A percentile compares a stretch with the other conserved stretches of the same genome.
Conservation (phyloP, 1,284 basidiomycete species). For the Ustilago cynodontis region DNA sequence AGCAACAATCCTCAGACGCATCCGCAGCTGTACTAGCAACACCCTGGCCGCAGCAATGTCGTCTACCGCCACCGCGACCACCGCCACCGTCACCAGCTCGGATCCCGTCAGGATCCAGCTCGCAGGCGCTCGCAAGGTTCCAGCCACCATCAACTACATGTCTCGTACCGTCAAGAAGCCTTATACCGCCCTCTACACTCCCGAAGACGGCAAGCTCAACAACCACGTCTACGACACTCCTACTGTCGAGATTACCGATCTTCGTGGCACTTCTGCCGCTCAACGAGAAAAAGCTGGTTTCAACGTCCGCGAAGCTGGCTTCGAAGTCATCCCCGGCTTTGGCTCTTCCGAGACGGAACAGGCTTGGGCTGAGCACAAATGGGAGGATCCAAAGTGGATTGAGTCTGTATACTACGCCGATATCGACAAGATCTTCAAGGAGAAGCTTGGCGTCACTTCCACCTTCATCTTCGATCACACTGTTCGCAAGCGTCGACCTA, state of each 20-base stretch:
- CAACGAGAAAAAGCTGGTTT: slow-evolving; percentile 41
- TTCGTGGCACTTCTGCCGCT: slow-evolving; percentile 29
- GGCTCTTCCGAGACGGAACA: slow-evolving; percentile 28
- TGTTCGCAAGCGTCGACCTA: slow-evolving; percentile 50
- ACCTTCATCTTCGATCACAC: slow-evolving; percentile 65
- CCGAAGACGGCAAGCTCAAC: slow-evolving; percentile 35
- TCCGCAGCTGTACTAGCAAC: neutral
- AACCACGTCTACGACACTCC: slow-evolving; percentile 47
- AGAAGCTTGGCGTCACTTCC: slow-evolving; percentile 49
- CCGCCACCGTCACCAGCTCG: neutral
- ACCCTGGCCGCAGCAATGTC: slow-evolving; percentile 16
- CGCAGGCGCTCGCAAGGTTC: slow-evolving; percentile 36
- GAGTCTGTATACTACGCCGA: slow-evolving; percentile 55
- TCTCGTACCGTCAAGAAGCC: slow-evolving; percentile 49
- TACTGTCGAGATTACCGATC: slow-evolving; percentile 51
- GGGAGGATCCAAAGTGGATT: slow-evolving; percentile 54
- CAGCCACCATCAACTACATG: slow-evolving; percentile 58
- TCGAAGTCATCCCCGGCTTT: slow-evolving; percentile 58
- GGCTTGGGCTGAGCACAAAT: slow-evolving; percentile 48
- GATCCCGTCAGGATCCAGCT: slow-evolving; percentile 29
- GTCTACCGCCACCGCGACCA: slow-evolving; percentile 28
- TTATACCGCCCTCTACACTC: slow-evolving; percentile 33
- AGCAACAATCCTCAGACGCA: neutral
- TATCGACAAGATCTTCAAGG: slow-evolving; percentile 53
- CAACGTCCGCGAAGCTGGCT: slow-evolving; percentile 51